Evolutionary conservation across 768 basidiomycete species (phyloP).

Genomic region (Tylopilus sp.): DNA sequence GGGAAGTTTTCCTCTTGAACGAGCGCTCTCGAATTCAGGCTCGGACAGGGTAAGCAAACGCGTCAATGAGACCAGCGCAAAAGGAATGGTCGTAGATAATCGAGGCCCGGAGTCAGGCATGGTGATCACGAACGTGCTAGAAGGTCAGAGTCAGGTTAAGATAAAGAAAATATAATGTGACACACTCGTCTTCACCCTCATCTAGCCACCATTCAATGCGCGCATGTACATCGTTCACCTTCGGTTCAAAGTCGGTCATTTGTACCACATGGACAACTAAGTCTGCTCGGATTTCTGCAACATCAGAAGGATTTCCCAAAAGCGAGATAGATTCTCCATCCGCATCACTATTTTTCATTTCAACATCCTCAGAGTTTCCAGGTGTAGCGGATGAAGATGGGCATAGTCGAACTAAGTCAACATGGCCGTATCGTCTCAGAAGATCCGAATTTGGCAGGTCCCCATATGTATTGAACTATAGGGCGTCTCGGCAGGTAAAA

Average conservation of each 20-base stretch:
- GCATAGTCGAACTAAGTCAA: conserved; percentile 66
- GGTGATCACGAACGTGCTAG: conserved; percentile 10
- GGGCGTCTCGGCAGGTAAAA: too few species aligned
- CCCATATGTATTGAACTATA: conserved; percentile 93
- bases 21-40: conserved; percentile 57
- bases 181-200: conserved; percentile 85
- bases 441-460: conserved; percentile 91
- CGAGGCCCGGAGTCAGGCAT: conserved; percentile 43
- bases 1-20: conserved; percentile 66
- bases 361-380: conserved; percentile 4
- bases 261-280: conserved; percentile 47
- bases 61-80: conserved; percentile 64
- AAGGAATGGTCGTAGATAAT: conserved; percentile 48
- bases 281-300: conserved; percentile 77
- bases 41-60: conserved; percentile 56
- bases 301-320: conserved; percentile 71
- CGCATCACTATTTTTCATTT: conserved; percentile 6
- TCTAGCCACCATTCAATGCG: conserved; percentile 95
- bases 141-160: not conserved
- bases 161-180: conserved; percentile 4
- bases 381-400: conserved; percentile 22
- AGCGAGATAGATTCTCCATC: conserved; percentile 19
- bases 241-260: conserved; percentile 6
- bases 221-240: conserved; percentile 9
- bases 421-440: conserved; percentile 91